Base-by-base conservation (phyloP, 225 moss, liverwort and hornwort species). In the Asterella californica region DNA sequence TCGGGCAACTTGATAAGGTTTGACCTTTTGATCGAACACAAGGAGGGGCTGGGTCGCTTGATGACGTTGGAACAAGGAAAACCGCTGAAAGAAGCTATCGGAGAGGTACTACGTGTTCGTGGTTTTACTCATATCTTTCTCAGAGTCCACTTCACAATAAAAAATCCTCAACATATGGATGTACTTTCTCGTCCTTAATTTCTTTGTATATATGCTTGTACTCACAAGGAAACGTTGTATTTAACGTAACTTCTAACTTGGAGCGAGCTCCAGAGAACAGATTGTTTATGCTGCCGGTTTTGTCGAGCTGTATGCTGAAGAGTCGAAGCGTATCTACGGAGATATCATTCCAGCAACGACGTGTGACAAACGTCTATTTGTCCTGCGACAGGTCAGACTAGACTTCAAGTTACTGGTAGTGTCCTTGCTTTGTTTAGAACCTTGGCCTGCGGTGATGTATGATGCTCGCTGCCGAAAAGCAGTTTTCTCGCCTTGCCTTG, bases 41-140 rank as follows among this genome's bases (percentile, higher is more conserved):
- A 99, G 80, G 91, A 92, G 38, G 88, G 91, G n/a, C 87, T 99
- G 79, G 99, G 92, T 34, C 93, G 84, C 30, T 86, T 99, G 36
- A 99, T 99, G 93, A 91, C 91, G 48, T 78, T 92, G 77, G 99
- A 99, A 90, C 95, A 99, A 83, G 99, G 99, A 49, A 99, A 99
- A 75, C 99, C 99, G 53, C 77, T 99, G 29, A 69, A 84, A 80
- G 99, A 99, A 79, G 88, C 99, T 27, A 62, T 86, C 73, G 95
- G 91, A 85, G 99, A 99, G 95, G 97, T 99, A 88, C 47, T 83
- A 79, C 79, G 49, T 76, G 34, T 34, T 61, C 37, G 57, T 74
- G 25, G 42, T 70, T 27, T 72, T 69, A 62, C 29, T 80, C 24
- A 59, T 37, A 21, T 29, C 30, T 30, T 76, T 49, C 9, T 53